A percentile compares a stretch with the other conserved stretches of the same genome.
Evolutionary conservation across 257 asterid species (phyloP).

Genomic region (Solanum paucissectum): DNA sequence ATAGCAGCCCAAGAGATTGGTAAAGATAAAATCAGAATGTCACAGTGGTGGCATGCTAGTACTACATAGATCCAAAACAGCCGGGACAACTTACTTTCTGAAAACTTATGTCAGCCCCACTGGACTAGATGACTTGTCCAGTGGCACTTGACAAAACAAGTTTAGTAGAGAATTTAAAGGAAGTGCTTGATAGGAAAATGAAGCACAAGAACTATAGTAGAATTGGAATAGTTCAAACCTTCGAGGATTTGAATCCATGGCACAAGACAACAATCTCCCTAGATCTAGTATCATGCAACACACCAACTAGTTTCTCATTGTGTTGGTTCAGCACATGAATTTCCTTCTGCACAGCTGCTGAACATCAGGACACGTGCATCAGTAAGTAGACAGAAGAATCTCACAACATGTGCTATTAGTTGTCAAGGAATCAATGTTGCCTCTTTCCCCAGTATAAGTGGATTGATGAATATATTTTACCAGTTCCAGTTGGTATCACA

Average conservation of each 20-base stretch:
- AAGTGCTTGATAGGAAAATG: too few species aligned
- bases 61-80: too few species aligned
- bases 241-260: slow-evolving; percentile 34
- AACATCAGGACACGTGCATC: not conserved
- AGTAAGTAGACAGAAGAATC: not conserved
- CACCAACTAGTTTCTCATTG: slow-evolving; percentile 31
- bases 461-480: not conserved
- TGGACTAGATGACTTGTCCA: too few species aligned
- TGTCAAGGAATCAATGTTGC: not conserved
- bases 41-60: too few species aligned
- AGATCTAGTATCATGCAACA: slow-evolving; percentile 40
- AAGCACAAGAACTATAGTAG: not conserved
- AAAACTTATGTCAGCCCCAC: too few species aligned
- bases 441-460: not conserved
- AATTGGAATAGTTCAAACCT: slow-evolving; percentile 4
- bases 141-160: too few species aligned
- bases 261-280: slow-evolving; percentile 30
- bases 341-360: slow-evolving; percentile 11
- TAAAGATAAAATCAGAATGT: too few species aligned
- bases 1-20: too few species aligned
- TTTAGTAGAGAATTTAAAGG: too few species aligned
- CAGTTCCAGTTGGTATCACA: not conserved
- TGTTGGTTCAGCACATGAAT: slow-evolving; percentile 15
- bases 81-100: too few species aligned
- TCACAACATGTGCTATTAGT: not conserved